Conservation (phyloP, 2,329 filamentous ascomycete genomes). For the Talaromyces sp. region DNA sequence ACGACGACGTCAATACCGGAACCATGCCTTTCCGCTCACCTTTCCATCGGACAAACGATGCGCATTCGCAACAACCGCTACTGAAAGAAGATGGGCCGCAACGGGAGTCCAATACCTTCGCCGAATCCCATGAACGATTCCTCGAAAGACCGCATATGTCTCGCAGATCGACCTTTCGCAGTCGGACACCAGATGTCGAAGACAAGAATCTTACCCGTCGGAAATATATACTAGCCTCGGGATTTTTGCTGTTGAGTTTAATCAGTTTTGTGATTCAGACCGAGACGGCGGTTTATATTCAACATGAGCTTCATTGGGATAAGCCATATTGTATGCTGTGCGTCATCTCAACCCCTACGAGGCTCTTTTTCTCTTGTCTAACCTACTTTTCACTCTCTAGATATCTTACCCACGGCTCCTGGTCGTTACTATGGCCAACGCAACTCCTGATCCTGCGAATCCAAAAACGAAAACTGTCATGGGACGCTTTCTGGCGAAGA, state of each 20-base stretch:
- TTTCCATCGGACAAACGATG: constrained; percentile 48
- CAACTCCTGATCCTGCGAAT: constrained; percentile 78
- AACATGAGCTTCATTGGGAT: constrained; percentile 87
- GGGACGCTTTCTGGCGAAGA: constrained; percentile 79
- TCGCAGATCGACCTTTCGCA: constrained; percentile 69
- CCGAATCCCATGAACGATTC: constrained; percentile 36
- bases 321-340: constrained; percentile 99
- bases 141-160: constrained; percentile 44
- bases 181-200: constrained; percentile 67
- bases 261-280: constrained; percentile 91
- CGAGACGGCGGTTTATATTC: constrained; percentile 91
- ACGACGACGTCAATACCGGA: constrained; percentile 30
- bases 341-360: constrained; percentile 28
- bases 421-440: constrained; percentile 82
- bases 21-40: constrained; percentile 49
- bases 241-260: constrained; percentile 80
- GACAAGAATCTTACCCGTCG: constrained; percentile 66
- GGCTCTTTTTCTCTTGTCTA: background rate
- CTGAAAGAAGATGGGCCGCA: constrained; percentile 49
- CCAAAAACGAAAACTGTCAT: constrained; percentile 75
- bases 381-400: constrained; percentile 35
- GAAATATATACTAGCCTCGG: constrained; percentile 82
- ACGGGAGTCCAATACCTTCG: constrained; percentile 35
- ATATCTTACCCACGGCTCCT: constrained; percentile 91
- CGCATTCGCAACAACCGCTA: constrained; percentile 54